Base-by-base conservation (phyloP, 768 basidiomycete species). In the Amylocystis lapponica region DNA sequence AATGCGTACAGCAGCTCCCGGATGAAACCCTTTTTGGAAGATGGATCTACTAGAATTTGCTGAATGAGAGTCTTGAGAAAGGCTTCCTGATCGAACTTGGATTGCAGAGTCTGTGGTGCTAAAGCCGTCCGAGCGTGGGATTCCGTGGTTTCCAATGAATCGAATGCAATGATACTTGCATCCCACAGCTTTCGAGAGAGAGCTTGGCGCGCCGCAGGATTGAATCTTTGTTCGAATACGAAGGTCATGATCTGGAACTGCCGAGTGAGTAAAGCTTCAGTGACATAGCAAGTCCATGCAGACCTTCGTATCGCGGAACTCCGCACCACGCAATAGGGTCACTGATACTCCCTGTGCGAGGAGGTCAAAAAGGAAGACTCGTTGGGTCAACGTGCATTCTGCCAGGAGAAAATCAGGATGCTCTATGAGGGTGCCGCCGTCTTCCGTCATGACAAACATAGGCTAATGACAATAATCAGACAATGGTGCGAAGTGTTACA, bases 231-330 rank as follows among this genome's bases (percentile, higher is more conserved):
- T 54, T 71, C 51, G 50, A 65, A 76, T 10, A 86, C 70, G 49
- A 84, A 83, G 0, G 83, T 68, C 11, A 76, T 56, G 29, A 83
- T 73, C 83, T 84, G 50, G 6, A 23, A 22, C n/a, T 23, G 6
- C 21, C 17, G 13, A 22, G 36, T 20, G 8, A 11, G 11, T 11
- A 22, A 27, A 38, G 12, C 11, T 16, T 3, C 19, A 9, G 10
- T 30, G 23, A 26, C 11, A 17, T 17, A 27, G 12, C 25, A 16
- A 29, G 27, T 5, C 20, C 29, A 4, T 5, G 33, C 60, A 16
- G 13, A 77, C 84, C 68, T 84, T 85, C 0, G 75, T 75, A 50
- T 85, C 81, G 31, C 71, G 70, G 50, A 79, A 83, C 49, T 76
- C 75, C 1, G 74, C 67, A 0, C 75, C 77, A 26, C 68, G 67